Percentiles rank a stretch among this genome's conserved stretches.
Evolutionary conservation across 2,329 filamentous ascomycete genomes (phyloP).

Genomic region (Colletotrichum lindemuthianum): DNA sequence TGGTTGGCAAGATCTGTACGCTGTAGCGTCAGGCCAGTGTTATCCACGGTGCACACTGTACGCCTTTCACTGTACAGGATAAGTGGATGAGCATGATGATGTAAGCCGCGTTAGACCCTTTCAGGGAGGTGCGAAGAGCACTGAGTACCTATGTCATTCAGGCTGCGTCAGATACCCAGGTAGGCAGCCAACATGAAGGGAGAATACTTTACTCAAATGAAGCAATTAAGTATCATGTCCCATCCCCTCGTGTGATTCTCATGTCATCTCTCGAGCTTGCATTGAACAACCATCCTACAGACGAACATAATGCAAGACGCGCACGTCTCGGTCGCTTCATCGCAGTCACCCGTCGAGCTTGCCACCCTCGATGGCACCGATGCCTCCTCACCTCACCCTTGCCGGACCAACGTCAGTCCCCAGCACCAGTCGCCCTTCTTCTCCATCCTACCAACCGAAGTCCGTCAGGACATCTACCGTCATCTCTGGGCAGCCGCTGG

Average conservation of each 20-base stretch:
- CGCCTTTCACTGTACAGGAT: background rate
- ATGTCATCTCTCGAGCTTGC: too few species aligned
- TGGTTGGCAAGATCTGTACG: too few species aligned
- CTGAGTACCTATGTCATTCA: background rate
- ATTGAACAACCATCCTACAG: too few species aligned
- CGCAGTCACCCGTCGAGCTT: too few species aligned
- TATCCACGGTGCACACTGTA: too few species aligned
- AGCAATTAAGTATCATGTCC: too few species aligned
- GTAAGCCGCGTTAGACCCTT: slow-evolving; percentile 28
- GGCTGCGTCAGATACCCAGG: background rate
- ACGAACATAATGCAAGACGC: too few species aligned
- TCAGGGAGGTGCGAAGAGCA: slow-evolving; percentile 11
- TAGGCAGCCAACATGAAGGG: background rate
- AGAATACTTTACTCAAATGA: too few species aligned
- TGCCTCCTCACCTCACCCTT: background rate
- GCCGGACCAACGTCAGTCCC: background rate
- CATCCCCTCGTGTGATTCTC: too few species aligned
- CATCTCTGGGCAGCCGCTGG: slow-evolving; percentile 25
- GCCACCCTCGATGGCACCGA: background rate
- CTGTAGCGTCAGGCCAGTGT: too few species aligned
- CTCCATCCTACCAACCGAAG: slow-evolving; percentile 23
- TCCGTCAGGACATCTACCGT: slow-evolving; percentile 27
- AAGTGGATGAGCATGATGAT: slow-evolving; percentile 11
- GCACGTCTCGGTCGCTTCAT: too few species aligned
- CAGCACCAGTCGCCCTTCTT: slow-evolving; percentile 27